Percentiles rank a stretch among this genome's conserved stretches.
Conservation (phyloP, 768 basidiomycete species). For the Mrakia blollopis region DNA sequence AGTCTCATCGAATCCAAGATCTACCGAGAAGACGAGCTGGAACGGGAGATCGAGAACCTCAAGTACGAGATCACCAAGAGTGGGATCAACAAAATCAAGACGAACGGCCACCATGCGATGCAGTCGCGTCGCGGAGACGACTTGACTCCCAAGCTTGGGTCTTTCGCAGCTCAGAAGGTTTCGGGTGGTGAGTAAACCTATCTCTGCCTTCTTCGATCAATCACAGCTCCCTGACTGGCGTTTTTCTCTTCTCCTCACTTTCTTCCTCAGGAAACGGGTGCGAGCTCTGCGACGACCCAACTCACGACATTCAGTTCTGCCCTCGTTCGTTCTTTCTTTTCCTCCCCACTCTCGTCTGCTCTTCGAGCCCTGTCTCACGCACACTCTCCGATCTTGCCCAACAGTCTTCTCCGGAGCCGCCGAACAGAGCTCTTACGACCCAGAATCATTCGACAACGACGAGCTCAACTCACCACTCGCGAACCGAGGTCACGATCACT, state of each 20-base stretch:
- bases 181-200: not conserved
- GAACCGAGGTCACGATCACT: constrained; percentile 1
- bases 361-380: too few species aligned
- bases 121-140: constrained; percentile 40
- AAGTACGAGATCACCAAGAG: constrained; percentile 62
- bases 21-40: constrained; percentile 68
- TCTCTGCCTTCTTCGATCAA: too few species aligned
- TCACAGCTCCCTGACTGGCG: too few species aligned
- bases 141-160: constrained; percentile 36
- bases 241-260: too few species aligned
- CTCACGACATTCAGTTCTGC: constrained; percentile 82
- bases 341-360: constrained; percentile 29
- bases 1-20: constrained; percentile 91
- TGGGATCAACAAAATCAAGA: not conserved
- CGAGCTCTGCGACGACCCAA: constrained; percentile 79
- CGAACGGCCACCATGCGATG: constrained; percentile 50
- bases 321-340: constrained; percentile 53
- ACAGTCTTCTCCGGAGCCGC: constrained; percentile 18
- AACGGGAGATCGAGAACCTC: constrained; percentile 70
- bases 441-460: constrained; percentile 37
- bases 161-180: constrained; percentile 35
- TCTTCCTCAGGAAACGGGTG: constrained; percentile 48
- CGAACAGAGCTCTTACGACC: constrained; percentile 48
- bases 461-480: constrained; percentile 42
- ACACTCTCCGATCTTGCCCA: not conserved